Base-by-base conservation (phyloP, 441 rosid genomes). In the Biscutella laevigata region DNA sequence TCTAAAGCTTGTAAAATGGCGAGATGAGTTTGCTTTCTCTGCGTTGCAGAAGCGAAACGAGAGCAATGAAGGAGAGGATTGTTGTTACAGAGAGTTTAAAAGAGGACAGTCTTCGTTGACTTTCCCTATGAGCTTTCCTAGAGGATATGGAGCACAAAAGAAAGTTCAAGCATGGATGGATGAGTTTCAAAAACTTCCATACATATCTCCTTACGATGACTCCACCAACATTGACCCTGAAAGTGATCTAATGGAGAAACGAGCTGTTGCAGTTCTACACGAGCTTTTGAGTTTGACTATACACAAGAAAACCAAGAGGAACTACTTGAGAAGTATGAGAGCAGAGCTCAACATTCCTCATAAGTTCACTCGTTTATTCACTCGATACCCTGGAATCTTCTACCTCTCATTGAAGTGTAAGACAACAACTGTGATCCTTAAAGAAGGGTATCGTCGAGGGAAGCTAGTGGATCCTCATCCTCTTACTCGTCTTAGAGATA, bases 151-250 rank as follows among this genome's bases (percentile, higher is more conserved):
- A 51, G 87, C 65, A 20, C 98, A 88, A 62, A 91, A 75, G 73
- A 91, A 85, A 75, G 98, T 91, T 15, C 75, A 62, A 41, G 88
- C 79, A 15, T 92, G 98, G 96, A 88, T 88, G 98, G 95, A 86
- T 16, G 94, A 88, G 76, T 92, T 86, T 71, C 94, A 88, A 60
- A 92, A 84, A 64, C 76, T 92, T 49, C 97, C 98, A 0, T 92
- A 88, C 68, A 75, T 92, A 51, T 92, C 98, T 8, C 96, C 96
- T 0, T 92, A 88, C 8, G 98, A 88, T 52, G 96, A 88, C 54
- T 48, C 88, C 1, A 66, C 82, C 57, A 73, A 62, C 37, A 79
- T 92, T 4, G 96, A 92, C 34, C 88, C 88, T 0, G 70, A 74
- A 5, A 88, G 95, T 5, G 88, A 92, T 42, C 89, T 92, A 35